Percentiles rank a stretch among this genome's conserved stretches.
phyloP scores from a whole-genome alignment of 2,329 filamentous ascomycete species.

The Zymoseptoria passerinii region DNA sequence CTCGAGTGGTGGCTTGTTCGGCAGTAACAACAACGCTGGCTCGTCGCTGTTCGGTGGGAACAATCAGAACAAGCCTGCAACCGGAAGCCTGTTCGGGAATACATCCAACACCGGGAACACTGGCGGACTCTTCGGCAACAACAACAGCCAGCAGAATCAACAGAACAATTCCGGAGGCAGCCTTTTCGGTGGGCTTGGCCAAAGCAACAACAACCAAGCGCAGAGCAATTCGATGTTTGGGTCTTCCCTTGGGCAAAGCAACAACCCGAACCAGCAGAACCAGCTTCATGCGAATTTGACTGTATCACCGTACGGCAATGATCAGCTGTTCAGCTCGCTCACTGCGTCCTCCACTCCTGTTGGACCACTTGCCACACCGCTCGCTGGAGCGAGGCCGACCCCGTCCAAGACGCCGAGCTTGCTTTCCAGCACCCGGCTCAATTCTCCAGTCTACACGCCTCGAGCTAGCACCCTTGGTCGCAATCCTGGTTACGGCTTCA shows the following conservation, averaged over 20 bases:
- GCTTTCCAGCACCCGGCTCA: slow-evolving; percentile 29
- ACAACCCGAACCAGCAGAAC: slow-evolving; percentile 45
- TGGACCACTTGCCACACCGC: slow-evolving; percentile 83
- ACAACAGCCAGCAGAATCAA: slow-evolving; percentile 32
- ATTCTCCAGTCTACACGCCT: slow-evolving; percentile 71
- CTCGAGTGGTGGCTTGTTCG: slow-evolving; percentile 21
- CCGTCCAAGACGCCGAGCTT: slow-evolving; percentile 24
- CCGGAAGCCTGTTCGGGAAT: slow-evolving; percentile 36
- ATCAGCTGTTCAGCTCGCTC: slow-evolving; percentile 74
- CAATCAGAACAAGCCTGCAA: slow-evolving; percentile 34
- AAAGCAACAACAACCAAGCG: slow-evolving; percentile 34
- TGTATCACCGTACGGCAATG: slow-evolving; percentile 81
- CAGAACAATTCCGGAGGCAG: slow-evolving; percentile 26
- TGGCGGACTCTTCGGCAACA: slow-evolving; percentile 28
- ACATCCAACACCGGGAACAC: slow-evolving; percentile 27
- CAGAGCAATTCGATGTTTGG: slow-evolving; percentile 46
- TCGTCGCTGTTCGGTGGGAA: slow-evolving; percentile 26
- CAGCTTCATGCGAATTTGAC: slow-evolving; percentile 54
- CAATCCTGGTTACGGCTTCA: slow-evolving; percentile 68
- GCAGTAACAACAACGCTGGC: slow-evolving; percentile 20
- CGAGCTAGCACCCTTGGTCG: slow-evolving; percentile 38
- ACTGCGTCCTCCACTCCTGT: slow-evolving; percentile 60
- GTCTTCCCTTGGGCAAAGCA: slow-evolving; percentile 29
- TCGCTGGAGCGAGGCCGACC: slow-evolving; percentile 53
- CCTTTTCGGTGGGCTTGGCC: slow-evolving; percentile 34